A percentile compares a stretch with the other conserved stretches of the same genome.
phyloP scores from a whole-genome alignment of 805 yeast genomes.

The Ogataea allantospora region DNA sequence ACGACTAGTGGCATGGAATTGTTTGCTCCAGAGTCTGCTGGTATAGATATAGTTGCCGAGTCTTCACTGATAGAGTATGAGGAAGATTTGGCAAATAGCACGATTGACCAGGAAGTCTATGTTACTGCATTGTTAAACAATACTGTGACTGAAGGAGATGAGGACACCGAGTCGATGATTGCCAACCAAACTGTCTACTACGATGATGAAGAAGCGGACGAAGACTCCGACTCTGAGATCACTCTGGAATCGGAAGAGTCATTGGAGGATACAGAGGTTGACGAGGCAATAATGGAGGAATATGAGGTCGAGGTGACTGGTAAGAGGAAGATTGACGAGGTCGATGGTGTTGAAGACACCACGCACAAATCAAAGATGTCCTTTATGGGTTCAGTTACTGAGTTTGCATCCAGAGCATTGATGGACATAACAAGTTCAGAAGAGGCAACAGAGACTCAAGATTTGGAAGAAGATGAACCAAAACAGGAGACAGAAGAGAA shows the following conservation, averaged over 20 bases:
- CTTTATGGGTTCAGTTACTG: constrained; percentile 3
- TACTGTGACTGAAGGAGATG: constrained; percentile 18
- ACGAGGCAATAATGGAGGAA: constrained; percentile 8
- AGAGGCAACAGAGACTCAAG: background rate
- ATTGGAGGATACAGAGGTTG: constrained; percentile 14
- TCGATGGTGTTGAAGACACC: background rate
- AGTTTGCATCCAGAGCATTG: constrained; percentile 16
- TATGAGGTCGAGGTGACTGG: constrained; percentile 4
- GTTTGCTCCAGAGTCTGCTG: background rate
- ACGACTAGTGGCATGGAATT: too few species aligned
- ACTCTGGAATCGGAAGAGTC: constrained; percentile 1
- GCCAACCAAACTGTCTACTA: constrained; percentile 29
- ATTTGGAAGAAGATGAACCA: background rate
- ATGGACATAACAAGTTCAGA: constrained; percentile 15
- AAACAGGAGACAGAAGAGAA: too few species aligned
- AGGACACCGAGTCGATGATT: constrained; percentile 15
- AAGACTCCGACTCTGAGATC: constrained; percentile 6
- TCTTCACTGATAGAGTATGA: constrained; percentile 26
- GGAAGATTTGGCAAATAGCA: constrained; percentile 11
- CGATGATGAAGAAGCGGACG: constrained; percentile 16
- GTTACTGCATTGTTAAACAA: constrained; percentile 29
- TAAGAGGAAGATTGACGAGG: constrained; percentile 2
- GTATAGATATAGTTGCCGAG: constrained; percentile 25
- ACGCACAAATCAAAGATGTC: background rate
- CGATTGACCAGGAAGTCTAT: constrained; percentile 26